Base-by-base conservation (phyloP, 2,329 filamentous ascomycete genomes). In the Epichloe scottii region DNA sequence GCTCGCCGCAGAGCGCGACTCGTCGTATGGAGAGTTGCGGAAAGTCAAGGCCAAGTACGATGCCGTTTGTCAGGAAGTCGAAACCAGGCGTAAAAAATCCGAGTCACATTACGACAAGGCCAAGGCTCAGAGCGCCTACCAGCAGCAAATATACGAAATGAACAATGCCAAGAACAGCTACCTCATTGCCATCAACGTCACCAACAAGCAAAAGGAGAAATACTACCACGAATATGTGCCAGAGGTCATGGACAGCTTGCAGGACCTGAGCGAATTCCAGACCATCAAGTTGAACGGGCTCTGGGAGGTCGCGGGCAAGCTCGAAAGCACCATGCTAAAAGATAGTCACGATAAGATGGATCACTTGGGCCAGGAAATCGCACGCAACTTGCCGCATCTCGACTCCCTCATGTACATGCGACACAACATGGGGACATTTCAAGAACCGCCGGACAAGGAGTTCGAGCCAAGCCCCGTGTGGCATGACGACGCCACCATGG, bases 101-200 rank as follows among this genome's bases (percentile, higher is more conserved):
- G 93, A 98, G 62, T 85, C 85, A 45, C 82, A 89, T n/a, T 94
- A 93, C 62, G 91, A 97, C 66, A 96, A 95, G 71, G 72, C 81
- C 55, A 98, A 96, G 71, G 89, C 91, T 7, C 87, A 95, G 64
- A 85, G 81, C 64, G 83, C 88, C 38, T 98, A 95, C 68, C 88
- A 95, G 62, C 89, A 95, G 64, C 91, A 97, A 67, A 76, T 94
- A 54, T 71, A 84, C 54, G 93, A 98, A 59, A 97, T 97, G 93
- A 87, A 93, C 69, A 98, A 98, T 65, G 79, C 85, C 66, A 98
- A 98, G 75, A 98, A 98, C 66, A 89, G 87, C n/a, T 98, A 98
- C 64, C 73, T 98, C 54, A 95, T 98, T 62, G 79, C 82, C 54
- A 95, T 98, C 71, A 95, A 95, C 64, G 88, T 97, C 53, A 94